Evolutionary conservation across 2,329 filamentous ascomycete species (phyloP).

Genomic region (Fusarium nisikadoi): DNA sequence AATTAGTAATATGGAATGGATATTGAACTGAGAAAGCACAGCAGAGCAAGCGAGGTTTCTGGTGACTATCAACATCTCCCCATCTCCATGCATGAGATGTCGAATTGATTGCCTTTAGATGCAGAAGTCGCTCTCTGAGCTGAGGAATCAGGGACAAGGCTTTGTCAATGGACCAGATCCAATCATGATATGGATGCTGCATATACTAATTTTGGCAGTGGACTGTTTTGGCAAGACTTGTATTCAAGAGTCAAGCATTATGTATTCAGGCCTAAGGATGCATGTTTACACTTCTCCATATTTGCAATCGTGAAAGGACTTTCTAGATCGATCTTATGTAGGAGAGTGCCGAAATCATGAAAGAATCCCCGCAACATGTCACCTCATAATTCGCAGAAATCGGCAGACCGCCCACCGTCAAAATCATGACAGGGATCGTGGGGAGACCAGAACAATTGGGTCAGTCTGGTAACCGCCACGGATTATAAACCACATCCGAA

Average conservation of each 20-base stretch:
- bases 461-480: background rate
- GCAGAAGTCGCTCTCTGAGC: background rate
- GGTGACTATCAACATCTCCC: background rate
- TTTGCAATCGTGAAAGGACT: slow-evolving; percentile 1
- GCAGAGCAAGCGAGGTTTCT: background rate
- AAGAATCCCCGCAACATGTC: slow-evolving; percentile 39
- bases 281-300: background rate
- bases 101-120: background rate
- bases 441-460: slow-evolving; percentile 5
- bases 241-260: background rate
- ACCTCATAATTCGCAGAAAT: slow-evolving; percentile 43
- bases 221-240: background rate
- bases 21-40: background rate
- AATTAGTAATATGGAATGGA: background rate
- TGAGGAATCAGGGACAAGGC: background rate
- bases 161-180: background rate
- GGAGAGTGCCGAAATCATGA: slow-evolving; percentile 25
- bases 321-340: slow-evolving; percentile 14
- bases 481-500: background rate
- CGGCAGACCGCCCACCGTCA: slow-evolving; percentile 35
- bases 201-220: background rate
- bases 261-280: background rate
- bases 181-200: background rate
- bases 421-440: slow-evolving; percentile 28
- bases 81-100: background rate